Evolutionary conservation across 441 rosid genomes (phyloP).

Genomic region (Biscutella laevigata): DNA sequence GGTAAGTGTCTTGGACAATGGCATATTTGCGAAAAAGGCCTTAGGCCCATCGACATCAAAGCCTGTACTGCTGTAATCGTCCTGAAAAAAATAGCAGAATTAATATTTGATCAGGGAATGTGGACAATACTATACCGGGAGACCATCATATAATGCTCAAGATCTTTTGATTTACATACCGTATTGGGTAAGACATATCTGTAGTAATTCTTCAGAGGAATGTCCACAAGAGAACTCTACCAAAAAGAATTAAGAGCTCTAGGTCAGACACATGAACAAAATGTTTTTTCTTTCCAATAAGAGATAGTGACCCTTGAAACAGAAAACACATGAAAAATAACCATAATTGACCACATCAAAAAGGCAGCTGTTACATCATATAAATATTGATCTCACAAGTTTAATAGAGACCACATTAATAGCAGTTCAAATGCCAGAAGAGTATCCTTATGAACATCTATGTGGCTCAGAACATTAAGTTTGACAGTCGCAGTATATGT

Average conservation of each 20-base stretch:
- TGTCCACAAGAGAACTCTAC: constrained; percentile 98
- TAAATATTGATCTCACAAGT: neutral
- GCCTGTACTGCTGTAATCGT: constrained; percentile 78
- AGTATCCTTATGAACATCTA: constrained; percentile 4
- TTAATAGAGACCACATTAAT: neutral
- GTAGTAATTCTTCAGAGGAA: constrained; percentile 97
- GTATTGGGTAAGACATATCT: constrained; percentile 84
- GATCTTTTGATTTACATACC: constrained; percentile 38
- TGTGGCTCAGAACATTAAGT: constrained; percentile 7
- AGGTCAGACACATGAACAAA: constrained; percentile 10
- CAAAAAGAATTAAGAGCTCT: constrained; percentile 18
- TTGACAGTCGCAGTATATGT: neutral
- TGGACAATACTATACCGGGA: constrained; percentile 19
- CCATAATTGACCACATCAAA: constrained; percentile 5
- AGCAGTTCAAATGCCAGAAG: constrained; percentile 6
- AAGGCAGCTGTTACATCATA: constrained; percentile 5
- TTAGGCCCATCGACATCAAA: constrained; percentile 74
- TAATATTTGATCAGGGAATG: constrained; percentile 26
- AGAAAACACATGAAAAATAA: constrained; percentile 8
- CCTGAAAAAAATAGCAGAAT: constrained; percentile 42
- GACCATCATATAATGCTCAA: constrained; percentile 10
- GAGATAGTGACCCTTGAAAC: constrained; percentile 6
- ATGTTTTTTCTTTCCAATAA: neutral
- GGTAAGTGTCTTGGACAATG: constrained; percentile 93
- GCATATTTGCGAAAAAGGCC: constrained; percentile 98